Base-by-base conservation (phyloP, 257 asterid genomes). In the Plantago major region DNA sequence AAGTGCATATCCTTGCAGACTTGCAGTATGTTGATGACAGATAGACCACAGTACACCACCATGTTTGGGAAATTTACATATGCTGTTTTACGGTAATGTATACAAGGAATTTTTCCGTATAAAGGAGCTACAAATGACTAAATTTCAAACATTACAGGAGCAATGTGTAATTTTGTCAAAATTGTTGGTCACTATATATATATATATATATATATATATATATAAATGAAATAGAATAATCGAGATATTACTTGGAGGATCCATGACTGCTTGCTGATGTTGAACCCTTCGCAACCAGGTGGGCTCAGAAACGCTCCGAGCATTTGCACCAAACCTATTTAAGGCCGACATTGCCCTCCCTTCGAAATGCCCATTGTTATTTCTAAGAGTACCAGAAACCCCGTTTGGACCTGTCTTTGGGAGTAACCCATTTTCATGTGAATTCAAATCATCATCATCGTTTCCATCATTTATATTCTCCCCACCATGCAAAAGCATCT, bases 281-380 rank as follows among this genome's bases (percentile, higher is more conserved):
- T 83, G 89, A 73, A 82, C 87, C 68, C 94, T 77, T 19, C 67
- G 84, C 64, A 89, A 60, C 97, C 96, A 93, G 28, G 95, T 74
- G 30, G 94, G 92, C 74, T 82, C 88, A 33, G 91, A 79, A 63
- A 78, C 74, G 68, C 71, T 80, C 42, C 94, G 74, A 12, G 95
- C 97, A 65, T 67, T 82, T 77, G 85, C 83, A 33, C 99, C 99
- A 15, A 93, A 89, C 54, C 86, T 85, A 75, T 44, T 87, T 64
- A 93, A 87, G 79, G 99, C 99, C 28, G 89, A 87, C 73, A 87
- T 60, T 7, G 99, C 99, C 78, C 87, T 85, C 58, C 96, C 97
- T 76, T 93, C 97, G 66, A 81, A 93, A 77, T 69, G 68, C 53
- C 74, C 90, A 13, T 65, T 78, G 50, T 67, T 58, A 67, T 71